A percentile compares a stretch with the other conserved stretches of the same genome.
These are phyloP conservation scores for Carex cristatella DNA, from an alignment of 176 grass and related monocot genomes.

Conservation along the genomic window DNA sequence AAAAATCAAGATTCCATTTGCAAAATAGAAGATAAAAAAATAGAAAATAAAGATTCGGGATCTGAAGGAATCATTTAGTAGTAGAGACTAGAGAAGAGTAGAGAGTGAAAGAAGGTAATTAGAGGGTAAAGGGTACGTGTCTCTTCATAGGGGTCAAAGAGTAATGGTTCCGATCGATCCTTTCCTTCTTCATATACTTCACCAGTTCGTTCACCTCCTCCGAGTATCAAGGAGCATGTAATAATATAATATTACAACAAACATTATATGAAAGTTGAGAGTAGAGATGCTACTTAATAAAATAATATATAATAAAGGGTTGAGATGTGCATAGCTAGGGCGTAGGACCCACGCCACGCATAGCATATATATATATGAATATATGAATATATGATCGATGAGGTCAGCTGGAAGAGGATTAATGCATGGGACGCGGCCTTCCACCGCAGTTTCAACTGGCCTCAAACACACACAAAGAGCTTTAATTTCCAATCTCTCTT, in stretches of 20 bases:
- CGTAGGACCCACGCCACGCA: not conserved
- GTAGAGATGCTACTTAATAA: not conserved
- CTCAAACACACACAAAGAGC: not conserved
- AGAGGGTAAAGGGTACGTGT: not conserved
- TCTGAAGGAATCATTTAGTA: not conserved
- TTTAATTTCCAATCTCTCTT: not conserved
- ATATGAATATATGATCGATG: not conserved
- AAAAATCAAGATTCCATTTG: not conserved
- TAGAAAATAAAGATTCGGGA: not conserved
- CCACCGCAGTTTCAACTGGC: not conserved
- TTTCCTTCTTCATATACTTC: not conserved
- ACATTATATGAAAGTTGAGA: not conserved
- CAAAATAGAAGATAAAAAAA: not conserved
- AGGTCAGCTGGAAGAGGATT: not conserved
- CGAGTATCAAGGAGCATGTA: not conserved
- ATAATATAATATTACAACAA: not conserved
- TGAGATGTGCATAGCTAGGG: not conserved
- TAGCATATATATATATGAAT: too few species aligned
- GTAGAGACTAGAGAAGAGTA: not conserved
- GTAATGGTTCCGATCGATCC: not conserved
- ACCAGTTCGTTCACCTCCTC: not conserved
- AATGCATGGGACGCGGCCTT: not conserved
- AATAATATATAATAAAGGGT: not conserved
- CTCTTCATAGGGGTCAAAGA: constrained; percentile 20
- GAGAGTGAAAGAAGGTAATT: not conserved